phyloP scores from a whole-genome alignment of 2,329 filamentous ascomycete genomes.

The Macroventuria anomochaeta region DNA sequence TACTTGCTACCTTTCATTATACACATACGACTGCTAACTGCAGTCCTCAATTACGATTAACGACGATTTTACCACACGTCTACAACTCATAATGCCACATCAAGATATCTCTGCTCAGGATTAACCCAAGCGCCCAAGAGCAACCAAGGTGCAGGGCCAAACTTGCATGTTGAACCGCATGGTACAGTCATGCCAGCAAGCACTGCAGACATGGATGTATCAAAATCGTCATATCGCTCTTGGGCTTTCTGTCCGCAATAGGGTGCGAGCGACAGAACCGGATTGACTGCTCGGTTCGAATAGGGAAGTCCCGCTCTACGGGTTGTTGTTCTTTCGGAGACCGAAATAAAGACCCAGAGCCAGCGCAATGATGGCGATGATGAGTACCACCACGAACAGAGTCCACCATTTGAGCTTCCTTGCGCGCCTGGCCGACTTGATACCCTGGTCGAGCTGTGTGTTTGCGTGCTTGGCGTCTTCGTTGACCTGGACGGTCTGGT shows the following conservation, averaged over 20 bases:
- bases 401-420: slow-evolving; percentile 86
- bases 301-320: neutral
- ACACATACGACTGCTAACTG: slow-evolving; percentile 14
- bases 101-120: neutral
- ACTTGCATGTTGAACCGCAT: neutral
- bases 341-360: slow-evolving; percentile 59
- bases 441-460: slow-evolving; percentile 71
- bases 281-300: neutral
- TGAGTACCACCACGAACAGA: slow-evolving; percentile 62
- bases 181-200: neutral
- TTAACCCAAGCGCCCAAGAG: neutral
- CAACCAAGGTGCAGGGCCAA: slow-evolving; percentile 3
- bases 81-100: slow-evolving; percentile 2
- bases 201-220: neutral
- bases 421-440: slow-evolving; percentile 68
- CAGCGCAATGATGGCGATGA: slow-evolving; percentile 58
- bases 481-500: slow-evolving; percentile 69
- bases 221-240: neutral
- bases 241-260: neutral
- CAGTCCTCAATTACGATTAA: slow-evolving; percentile 19
- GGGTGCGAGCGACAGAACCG: neutral
- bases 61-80: slow-evolving; percentile 12
- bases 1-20: slow-evolving; percentile 17
- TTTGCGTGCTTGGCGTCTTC: slow-evolving; percentile 73
- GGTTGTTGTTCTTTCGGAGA: slow-evolving; percentile 30